Percentiles rank a stretch among this genome's conserved stretches.
phyloP scores from a whole-genome alignment of 2,329 filamentous ascomycete genomes.

The Hypoxylon sp. region DNA sequence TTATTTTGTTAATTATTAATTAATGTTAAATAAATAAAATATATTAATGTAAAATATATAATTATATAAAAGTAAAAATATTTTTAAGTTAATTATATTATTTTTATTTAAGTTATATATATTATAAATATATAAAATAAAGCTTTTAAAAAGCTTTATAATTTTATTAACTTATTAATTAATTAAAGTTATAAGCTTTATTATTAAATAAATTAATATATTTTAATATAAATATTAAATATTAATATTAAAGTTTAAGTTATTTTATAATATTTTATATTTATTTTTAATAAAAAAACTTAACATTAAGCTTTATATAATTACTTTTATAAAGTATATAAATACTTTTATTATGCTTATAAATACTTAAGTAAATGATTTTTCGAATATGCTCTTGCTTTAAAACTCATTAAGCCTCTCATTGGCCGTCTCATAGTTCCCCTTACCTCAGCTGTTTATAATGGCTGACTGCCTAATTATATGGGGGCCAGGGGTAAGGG shows the following conservation, averaged over 20 bases:
- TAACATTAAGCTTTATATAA: background rate
- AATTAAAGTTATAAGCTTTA: too few species aligned
- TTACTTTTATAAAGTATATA: background rate
- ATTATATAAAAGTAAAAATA: too few species aligned
- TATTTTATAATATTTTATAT: background rate
- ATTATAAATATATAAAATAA: too few species aligned
- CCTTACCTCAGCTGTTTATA: background rate
- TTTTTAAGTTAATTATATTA: too few species aligned
- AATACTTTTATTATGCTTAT: background rate
- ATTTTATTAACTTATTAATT: too few species aligned
- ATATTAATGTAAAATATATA: too few species aligned
- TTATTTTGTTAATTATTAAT: too few species aligned
- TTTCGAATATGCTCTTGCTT: background rate
- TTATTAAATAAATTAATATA: too few species aligned
- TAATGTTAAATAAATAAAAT: too few species aligned
- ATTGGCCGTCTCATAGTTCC: conserved; percentile 2
- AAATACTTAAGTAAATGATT: background rate
- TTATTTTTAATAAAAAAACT: background rate
- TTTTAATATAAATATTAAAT: background rate
- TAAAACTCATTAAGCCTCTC: background rate
- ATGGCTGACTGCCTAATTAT: conserved; percentile 3
- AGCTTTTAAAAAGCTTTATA: too few species aligned
- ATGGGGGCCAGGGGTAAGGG: conserved; percentile 12
- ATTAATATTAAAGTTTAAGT: background rate
- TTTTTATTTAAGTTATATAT: too few species aligned